phyloP scores from a whole-genome alignment of 116 monocot genomes.

The Dioscorea cayenensis region DNA sequence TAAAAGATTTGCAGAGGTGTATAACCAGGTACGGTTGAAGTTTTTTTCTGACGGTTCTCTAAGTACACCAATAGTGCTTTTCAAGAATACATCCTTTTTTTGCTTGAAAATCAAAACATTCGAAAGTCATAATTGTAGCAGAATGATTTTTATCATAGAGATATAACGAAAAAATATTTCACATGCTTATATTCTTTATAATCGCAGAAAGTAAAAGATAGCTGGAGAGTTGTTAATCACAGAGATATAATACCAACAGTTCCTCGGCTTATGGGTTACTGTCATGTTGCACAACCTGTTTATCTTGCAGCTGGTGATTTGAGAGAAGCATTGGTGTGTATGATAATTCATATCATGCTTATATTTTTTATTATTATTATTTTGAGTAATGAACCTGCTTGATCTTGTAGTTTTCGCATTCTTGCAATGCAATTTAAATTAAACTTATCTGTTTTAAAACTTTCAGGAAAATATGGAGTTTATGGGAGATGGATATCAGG shows the following conservation, averaged over 20 bases:
- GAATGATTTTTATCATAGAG: no score
- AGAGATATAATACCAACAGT: constrained; percentile 96
- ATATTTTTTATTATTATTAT: background rate
- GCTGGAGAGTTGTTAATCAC: constrained; percentile 96
- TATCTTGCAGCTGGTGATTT: constrained; percentile 69
- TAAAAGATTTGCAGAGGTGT: constrained; percentile 76
- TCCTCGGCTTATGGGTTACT: constrained; percentile 95
- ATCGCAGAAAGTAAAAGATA: constrained; percentile 86
- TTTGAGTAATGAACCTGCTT: no score
- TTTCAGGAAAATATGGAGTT: constrained; percentile 45
- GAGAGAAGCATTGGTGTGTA: constrained; percentile 44
- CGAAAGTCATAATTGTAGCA: no score
- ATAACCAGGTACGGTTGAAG: constrained; percentile 63
- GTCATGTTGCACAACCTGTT: constrained; percentile 92
- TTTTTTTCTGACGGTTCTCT: background rate
- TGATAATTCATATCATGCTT: background rate
- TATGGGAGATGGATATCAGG: constrained; percentile 56
- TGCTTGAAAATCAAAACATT: no score
- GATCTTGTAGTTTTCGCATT: no score
- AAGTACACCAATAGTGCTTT: background rate
- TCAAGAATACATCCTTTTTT: no score
- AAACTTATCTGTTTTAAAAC: background rate
- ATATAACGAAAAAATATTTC: no score
- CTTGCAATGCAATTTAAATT: background rate
- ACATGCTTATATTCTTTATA: background rate